phyloP scores from a whole-genome alignment of 2,329 filamentous ascomycete species.

The Chaetomiaceae sp. region DNA sequence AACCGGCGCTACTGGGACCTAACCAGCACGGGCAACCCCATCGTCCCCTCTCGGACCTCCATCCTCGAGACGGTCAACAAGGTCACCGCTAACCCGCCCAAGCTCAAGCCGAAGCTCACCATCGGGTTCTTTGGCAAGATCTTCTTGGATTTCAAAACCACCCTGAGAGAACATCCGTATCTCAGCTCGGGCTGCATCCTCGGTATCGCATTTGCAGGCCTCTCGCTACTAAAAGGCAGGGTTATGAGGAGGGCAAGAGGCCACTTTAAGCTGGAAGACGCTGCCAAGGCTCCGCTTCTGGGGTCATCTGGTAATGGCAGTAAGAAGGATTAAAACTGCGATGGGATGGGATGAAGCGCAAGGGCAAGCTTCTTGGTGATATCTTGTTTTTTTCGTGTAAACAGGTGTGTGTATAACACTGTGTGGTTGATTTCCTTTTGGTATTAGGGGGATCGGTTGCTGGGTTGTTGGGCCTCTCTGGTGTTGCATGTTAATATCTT shows the following conservation, averaged over 20 bases:
- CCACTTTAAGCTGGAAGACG: slow-evolving; percentile 59
- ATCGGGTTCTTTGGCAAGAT: slow-evolving; percentile 66
- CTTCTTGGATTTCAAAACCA: slow-evolving; percentile 61
- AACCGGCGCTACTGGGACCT: slow-evolving; percentile 93
- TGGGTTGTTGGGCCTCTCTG: not conserved
- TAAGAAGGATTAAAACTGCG: slow-evolving; percentile 19
- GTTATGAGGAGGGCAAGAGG: slow-evolving; percentile 50
- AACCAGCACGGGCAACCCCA: slow-evolving; percentile 82
- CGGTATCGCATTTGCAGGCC: slow-evolving; percentile 49
- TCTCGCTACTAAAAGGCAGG: slow-evolving; percentile 49
- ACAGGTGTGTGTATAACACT: slow-evolving; percentile 3
- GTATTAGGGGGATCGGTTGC: not conserved
- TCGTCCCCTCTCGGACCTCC: slow-evolving; percentile 81
- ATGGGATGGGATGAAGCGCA: not conserved
- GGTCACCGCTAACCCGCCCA: slow-evolving; percentile 62
- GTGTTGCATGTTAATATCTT: slow-evolving; percentile 12
- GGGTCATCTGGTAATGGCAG: slow-evolving; percentile 14
- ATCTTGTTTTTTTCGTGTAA: not conserved
- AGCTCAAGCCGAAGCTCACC: slow-evolving; percentile 74
- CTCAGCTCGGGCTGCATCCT: slow-evolving; percentile 54
- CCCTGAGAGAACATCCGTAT: slow-evolving; percentile 56
- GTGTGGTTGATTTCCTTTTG: not conserved
- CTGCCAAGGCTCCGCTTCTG: slow-evolving; percentile 32
- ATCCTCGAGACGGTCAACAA: slow-evolving; percentile 83
- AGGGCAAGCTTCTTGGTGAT: slow-evolving; percentile 7